A percentile compares a stretch with the other conserved stretches of the same genome.
Evolutionary conservation across 2,329 filamentous ascomycete species (phyloP).

Genomic region (Aspergillus phoenicis): DNA sequence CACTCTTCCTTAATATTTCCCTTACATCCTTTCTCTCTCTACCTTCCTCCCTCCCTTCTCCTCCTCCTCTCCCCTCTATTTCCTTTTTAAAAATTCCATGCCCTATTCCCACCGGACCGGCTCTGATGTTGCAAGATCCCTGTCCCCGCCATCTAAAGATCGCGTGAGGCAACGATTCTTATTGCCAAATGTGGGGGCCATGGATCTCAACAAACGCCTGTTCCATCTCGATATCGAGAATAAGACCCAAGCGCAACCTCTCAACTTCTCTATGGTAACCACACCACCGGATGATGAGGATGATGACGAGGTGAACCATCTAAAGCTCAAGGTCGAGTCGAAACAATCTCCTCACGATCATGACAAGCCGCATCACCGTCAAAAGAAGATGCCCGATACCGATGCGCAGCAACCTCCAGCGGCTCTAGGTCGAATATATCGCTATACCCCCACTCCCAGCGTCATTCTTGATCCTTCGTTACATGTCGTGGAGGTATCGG

Average conservation of each 20-base stretch:
- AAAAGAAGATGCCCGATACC: background rate
- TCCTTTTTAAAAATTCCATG: background rate
- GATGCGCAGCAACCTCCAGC: constrained; percentile 5
- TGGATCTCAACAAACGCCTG: constrained; percentile 10
- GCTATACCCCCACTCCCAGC: constrained; percentile 40
- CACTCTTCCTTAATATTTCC: background rate
- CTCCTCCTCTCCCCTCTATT: background rate
- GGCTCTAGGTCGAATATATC: constrained; percentile 30
- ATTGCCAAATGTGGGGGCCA: constrained; percentile 2
- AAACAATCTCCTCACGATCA: background rate
- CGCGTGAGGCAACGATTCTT: background rate
- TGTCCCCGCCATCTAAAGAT: background rate
- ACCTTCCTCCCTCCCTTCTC: background rate
- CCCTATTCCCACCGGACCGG: background rate
- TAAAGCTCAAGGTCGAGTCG: constrained; percentile 6
- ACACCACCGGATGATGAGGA: constrained; percentile 30
- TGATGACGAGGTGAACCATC: constrained; percentile 3
- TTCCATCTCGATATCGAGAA: constrained; percentile 10
- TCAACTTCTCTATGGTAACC: constrained; percentile 23
- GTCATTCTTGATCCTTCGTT: constrained; percentile 42
- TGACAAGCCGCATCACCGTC: background rate
- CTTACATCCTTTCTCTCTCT: background rate
- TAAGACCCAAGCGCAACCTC: constrained; percentile 12
- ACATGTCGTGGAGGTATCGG: constrained; percentile 47
- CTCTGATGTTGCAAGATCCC: background rate